Percentiles rank a stretch among this genome's conserved stretches.
phyloP scores from a whole-genome alignment of 2,329 filamentous ascomycete species.

The Coniochaeta sp. region DNA sequence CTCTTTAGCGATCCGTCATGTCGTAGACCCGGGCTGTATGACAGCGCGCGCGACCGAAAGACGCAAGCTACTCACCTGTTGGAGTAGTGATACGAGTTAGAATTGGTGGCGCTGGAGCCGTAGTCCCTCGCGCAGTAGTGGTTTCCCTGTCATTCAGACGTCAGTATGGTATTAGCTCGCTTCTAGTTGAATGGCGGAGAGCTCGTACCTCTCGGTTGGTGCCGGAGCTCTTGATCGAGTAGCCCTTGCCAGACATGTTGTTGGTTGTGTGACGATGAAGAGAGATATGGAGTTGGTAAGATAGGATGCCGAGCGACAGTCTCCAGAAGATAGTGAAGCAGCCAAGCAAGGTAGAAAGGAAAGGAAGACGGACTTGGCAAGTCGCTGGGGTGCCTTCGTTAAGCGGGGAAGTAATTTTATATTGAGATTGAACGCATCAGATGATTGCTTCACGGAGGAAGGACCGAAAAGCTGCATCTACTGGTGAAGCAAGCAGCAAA shows the following conservation, averaged over 20 bases:
- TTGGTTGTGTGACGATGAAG: not conserved
- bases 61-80: slow-evolving; percentile 40
- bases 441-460: no score
- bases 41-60: not conserved
- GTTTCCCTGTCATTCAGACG: slow-evolving; percentile 10
- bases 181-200: not conserved
- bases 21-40: not conserved
- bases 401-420: no score
- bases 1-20: not conserved
- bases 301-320: no score
- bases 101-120: slow-evolving; percentile 15
- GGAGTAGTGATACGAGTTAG: slow-evolving; percentile 60
- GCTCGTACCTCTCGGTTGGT: slow-evolving; percentile 20
- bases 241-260: slow-evolving; percentile 15
- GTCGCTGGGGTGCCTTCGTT: no score
- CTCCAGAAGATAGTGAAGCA: no score
- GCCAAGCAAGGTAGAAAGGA: no score
- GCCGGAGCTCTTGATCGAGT: slow-evolving; percentile 42
- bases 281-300: not conserved
- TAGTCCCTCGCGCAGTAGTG: slow-evolving; percentile 17
- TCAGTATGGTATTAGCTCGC: not conserved
- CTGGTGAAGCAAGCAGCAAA: no score
- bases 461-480: no score
- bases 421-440: not conserved
- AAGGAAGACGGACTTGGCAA: no score